Evolutionary conservation across 768 basidiomycete genomes (phyloP), one percentile per base, ranked within the genome.

Genomic region (Hemileccinum rubropunctum): DNA sequence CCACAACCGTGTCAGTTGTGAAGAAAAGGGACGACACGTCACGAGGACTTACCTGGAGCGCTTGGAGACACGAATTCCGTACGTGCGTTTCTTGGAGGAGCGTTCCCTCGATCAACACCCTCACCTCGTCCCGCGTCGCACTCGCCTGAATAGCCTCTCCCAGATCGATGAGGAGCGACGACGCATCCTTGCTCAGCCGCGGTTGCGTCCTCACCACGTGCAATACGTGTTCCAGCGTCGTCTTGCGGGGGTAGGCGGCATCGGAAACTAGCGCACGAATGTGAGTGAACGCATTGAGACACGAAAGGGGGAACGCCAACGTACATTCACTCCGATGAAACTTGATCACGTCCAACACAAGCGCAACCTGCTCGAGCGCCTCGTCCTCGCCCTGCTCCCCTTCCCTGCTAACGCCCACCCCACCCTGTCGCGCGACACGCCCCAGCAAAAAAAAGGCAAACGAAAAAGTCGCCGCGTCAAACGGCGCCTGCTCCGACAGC

Each of bases 81-180:
- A 89, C 91, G 60, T 91, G 87, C 0, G 84, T 84, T 59, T 98
- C 95, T 59, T 92, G 90, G n/a, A 79, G 70, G 8, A 98, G 74
- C 0, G 84, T 88, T 3, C 93, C 91, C 10, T 65, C 70, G 20
- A 98, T 71, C 36, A 98, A 71, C 15, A 83, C 78, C 1, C 68
- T 58, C 3, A 83, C 74, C 63, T 99, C 95, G 15, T 73, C 77
- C 12, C 62, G 58, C 1, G 80, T 78, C 0, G 88, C 84, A 17
- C 74, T 84, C 6, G 75, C 71, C 44, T 82, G 78, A 39, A 95
- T 85, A 1, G 91, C 85, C 61, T 89, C 86, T 32, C 88, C 90
- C 12, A 97, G 72, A 46, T 89, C 87, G 11, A 91, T 70, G 14
- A 99, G 77, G 1, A 88, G 80, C 0, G 88, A 84, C 0, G 90